Conservation (phyloP, 495 filamentous ascomycete genomes). For the Penicillium chermesinum region DNA sequence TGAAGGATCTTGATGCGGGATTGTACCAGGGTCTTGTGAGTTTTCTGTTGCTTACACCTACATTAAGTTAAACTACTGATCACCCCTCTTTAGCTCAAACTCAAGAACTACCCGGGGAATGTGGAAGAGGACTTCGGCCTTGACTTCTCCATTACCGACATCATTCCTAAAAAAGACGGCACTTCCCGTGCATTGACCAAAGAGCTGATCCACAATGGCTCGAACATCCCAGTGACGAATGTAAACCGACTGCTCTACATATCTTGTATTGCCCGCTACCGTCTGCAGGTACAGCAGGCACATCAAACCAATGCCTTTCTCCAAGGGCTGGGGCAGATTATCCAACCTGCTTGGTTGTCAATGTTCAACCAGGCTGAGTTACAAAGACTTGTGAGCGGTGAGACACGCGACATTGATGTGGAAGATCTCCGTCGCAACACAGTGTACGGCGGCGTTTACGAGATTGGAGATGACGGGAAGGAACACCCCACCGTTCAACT, state of each 20-base stretch:
- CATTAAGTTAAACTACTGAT: neutral
- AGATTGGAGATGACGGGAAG: constrained; percentile 74
- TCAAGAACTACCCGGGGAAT: constrained; percentile 85
- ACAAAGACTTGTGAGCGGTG: constrained; percentile 86
- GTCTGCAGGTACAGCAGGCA: constrained; percentile 70
- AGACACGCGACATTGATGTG: constrained; percentile 77
- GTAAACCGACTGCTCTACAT: constrained; percentile 92
- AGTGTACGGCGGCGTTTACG: constrained; percentile 79
- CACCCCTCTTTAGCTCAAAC: constrained; percentile 45
- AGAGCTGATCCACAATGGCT: constrained; percentile 70
- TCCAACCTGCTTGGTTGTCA: constrained; percentile 84
- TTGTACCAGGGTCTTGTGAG: constrained; percentile 82
- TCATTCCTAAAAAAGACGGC: constrained; percentile 52
- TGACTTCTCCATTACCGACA: constrained; percentile 88
- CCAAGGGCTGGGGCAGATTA: constrained; percentile 76
- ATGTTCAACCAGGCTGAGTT: constrained; percentile 98
- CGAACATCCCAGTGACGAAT: constrained; percentile 78
- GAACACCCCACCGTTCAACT: constrained; percentile 80
- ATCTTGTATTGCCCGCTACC: constrained; percentile 79
- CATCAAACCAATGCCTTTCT: constrained; percentile 84
- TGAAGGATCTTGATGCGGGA: constrained; percentile 88
- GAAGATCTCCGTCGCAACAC: constrained; percentile 85
- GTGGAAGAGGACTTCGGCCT: constrained; percentile 73
- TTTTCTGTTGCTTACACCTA: constrained; percentile 1
- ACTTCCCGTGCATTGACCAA: constrained; percentile 51